phyloP scores from a whole-genome alignment of 768 basidiomycete genomes.

The Scleroderma bovista region DNA sequence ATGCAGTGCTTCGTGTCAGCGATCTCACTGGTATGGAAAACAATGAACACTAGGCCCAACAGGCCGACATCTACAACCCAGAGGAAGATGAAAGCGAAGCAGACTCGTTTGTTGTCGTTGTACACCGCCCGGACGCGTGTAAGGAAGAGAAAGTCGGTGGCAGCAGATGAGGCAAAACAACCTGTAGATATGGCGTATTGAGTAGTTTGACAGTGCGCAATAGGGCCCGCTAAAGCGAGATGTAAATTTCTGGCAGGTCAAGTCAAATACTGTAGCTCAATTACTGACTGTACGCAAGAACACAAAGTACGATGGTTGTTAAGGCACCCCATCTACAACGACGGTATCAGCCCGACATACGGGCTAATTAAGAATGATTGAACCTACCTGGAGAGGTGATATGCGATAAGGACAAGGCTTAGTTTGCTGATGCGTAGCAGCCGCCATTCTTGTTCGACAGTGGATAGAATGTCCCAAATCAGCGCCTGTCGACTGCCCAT shows the following conservation, averaged over 20 bases:
- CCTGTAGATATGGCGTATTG: background rate
- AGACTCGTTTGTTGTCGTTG: conserved; percentile 9
- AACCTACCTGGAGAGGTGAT: background rate
- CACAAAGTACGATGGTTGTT: background rate
- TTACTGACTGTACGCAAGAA: background rate
- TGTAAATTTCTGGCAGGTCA: background rate
- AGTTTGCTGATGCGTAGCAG: no score
- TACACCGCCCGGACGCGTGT: conserved; percentile 27
- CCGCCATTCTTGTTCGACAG: no score
- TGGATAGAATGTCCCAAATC: no score
- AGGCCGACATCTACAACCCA: conserved; percentile 23
- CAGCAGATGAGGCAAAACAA: conserved; percentile 1
- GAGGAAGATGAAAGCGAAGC: conserved; percentile 14
- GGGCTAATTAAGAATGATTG: background rate
- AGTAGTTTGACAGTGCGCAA: background rate
- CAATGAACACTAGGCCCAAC: conserved; percentile 17
- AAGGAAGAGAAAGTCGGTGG: conserved; percentile 26
- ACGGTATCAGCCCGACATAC: background rate
- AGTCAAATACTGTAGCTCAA: background rate
- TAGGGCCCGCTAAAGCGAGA: background rate
- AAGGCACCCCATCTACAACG: background rate
- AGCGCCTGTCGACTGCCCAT: no score
- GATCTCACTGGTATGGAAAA: conserved; percentile 15
- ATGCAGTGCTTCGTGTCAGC: conserved; percentile 25
- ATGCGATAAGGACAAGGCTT: no score